Evolutionary conservation across 2,329 filamentous ascomycete genomes (phyloP).

Genomic region (Fusarium coicis): DNA sequence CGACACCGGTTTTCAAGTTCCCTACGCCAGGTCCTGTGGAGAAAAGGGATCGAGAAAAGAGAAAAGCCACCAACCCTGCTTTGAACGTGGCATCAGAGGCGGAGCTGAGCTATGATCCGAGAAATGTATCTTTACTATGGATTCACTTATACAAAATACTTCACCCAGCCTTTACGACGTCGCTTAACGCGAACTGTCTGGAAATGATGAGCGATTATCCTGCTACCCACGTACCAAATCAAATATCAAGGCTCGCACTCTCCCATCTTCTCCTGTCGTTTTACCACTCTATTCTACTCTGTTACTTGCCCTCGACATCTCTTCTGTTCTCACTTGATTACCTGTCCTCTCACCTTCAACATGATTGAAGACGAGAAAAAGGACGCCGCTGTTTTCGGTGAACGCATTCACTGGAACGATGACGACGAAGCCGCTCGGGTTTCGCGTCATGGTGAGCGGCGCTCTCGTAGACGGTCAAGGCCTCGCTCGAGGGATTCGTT

Average conservation of each 20-base stretch:
- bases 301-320: no score
- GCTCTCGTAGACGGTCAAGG: background rate
- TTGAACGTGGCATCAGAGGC: background rate
- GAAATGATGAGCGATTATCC: background rate
- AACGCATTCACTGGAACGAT: constrained; percentile 9
- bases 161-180: background rate
- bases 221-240: background rate
- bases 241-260: background rate
- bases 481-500: background rate
- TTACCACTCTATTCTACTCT: background rate
- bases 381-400: background rate
- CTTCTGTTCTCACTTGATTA: background rate
- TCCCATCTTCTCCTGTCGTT: background rate
- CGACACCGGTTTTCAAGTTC: background rate
- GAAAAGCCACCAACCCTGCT: background rate
- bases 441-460: background rate
- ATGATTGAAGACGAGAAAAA: constrained; percentile 11
- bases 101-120: background rate
- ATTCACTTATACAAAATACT: background rate
- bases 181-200: background rate
- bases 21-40: background rate
- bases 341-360: background rate
- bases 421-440: background rate
- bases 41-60: background rate
- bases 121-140: background rate